phyloP scores from a whole-genome alignment of 352 stramenopile species.

The Pythium sp. region DNA sequence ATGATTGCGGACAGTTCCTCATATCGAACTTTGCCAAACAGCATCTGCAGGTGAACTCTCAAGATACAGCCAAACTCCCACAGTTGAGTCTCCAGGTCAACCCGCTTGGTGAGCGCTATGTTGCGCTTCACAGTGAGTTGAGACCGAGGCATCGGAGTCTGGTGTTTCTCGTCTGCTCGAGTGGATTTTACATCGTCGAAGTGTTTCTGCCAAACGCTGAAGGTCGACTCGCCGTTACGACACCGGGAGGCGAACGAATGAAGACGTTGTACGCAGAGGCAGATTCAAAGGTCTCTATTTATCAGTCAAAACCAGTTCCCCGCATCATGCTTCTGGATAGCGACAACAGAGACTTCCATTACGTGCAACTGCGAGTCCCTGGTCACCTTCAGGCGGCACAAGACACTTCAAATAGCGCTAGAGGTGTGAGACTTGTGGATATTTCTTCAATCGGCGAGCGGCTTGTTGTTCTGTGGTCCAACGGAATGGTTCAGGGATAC shows the following conservation, averaged over 20 bases:
- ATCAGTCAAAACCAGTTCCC: slow-evolving; percentile 24
- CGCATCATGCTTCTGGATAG: slow-evolving; percentile 30
- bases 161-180: slow-evolving; percentile 36
- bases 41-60: not conserved
- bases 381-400: not conserved
- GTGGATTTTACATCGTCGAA: slow-evolving; percentile 37
- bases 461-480: slow-evolving; percentile 30
- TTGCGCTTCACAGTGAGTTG: slow-evolving; percentile 26
- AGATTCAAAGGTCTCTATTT: slow-evolving; percentile 24
- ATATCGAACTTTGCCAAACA: slow-evolving; percentile 13
- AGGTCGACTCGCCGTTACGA: slow-evolving; percentile 22
- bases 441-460: not conserved
- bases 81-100: slow-evolving; percentile 22
- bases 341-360: slow-evolving; percentile 16
- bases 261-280: slow-evolving; percentile 15
- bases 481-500: slow-evolving; percentile 30
- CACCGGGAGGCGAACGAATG: slow-evolving; percentile 22
- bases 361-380: slow-evolving; percentile 12
- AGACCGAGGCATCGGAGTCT: slow-evolving; percentile 22
- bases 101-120: slow-evolving; percentile 27
- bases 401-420: not conserved
- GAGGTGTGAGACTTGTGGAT: slow-evolving; percentile 12
- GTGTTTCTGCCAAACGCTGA: slow-evolving; percentile 26
- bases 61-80: not conserved
- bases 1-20: slow-evolving; percentile 28